A percentile compares a stretch with the other conserved stretches of the same genome.
Conservation (phyloP, 1,284 basidiomycete species). For the Microbotryum intermedium region DNA sequence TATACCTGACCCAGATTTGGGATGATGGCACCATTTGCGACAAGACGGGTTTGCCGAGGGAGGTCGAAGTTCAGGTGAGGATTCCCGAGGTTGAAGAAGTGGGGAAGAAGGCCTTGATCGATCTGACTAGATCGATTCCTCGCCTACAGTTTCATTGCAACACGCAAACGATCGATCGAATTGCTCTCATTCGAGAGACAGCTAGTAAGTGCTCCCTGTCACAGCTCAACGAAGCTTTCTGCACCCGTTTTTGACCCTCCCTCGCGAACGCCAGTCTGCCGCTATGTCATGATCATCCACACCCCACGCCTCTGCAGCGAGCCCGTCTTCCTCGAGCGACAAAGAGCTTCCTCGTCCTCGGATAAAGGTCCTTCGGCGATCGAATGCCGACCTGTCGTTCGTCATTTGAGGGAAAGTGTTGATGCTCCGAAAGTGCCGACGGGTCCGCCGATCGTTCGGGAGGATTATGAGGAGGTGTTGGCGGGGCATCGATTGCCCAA, state of each 20-base stretch:
- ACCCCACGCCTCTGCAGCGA: constrained; percentile 84
- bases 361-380: constrained; percentile 7
- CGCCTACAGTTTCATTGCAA: constrained; percentile 68
- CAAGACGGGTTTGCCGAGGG: constrained; percentile 71
- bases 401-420: too few species aligned
- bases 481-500: too few species aligned
- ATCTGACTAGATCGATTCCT: not conserved
- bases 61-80: constrained; percentile 81
- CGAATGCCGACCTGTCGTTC: constrained; percentile 20
- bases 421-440: too few species aligned
- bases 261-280: constrained; percentile 42
- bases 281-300: constrained; percentile 83
- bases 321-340: constrained; percentile 57
- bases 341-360: not conserved
- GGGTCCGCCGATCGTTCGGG: too few species aligned
- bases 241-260: not conserved
- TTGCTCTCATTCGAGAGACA: constrained; percentile 83
- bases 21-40: constrained; percentile 82
- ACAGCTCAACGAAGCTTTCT: constrained; percentile 38
- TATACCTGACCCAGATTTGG: constrained; percentile 79
- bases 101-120: not conserved
- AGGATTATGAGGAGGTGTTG: too few species aligned
- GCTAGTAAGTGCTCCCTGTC: constrained; percentile 44
- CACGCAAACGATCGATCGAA: constrained; percentile 52
- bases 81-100: not conserved